These are phyloP conservation scores for Tetradesmus obliquus DNA, from an alignment of 139 green algal species.

Conservation along the genomic window DNA sequence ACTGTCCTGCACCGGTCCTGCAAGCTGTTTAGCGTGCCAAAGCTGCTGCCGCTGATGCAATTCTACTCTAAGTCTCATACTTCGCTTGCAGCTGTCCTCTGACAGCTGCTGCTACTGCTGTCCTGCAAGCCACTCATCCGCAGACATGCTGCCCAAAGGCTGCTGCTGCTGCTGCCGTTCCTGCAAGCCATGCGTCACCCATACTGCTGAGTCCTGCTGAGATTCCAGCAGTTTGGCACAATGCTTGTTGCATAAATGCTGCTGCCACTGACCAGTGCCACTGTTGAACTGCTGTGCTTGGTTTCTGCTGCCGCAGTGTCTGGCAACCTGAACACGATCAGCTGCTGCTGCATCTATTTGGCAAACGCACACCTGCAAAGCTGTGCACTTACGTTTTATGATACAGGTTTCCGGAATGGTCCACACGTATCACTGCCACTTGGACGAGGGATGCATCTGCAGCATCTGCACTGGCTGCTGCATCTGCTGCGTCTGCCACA, in stretches of 20 bases:
- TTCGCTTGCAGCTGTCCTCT: background rate
- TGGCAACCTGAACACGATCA: background rate
- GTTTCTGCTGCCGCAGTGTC: too few species aligned
- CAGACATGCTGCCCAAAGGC: too few species aligned
- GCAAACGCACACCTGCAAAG: background rate
- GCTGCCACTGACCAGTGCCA: too few species aligned
- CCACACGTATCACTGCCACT: conserved; percentile 17
- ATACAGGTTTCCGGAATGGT: conserved; percentile 22
- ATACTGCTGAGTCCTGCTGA: background rate
- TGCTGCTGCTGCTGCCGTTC: background rate
- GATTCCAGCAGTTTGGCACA: background rate
- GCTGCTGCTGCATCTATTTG: background rate
- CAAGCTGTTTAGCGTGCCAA: background rate
- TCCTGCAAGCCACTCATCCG: background rate
- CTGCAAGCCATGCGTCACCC: background rate
- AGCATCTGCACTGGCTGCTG: background rate
- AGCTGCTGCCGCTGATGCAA: background rate
- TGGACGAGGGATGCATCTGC: background rate
- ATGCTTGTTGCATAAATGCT: too few species aligned
- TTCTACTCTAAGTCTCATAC: background rate
- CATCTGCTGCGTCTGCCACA: background rate
- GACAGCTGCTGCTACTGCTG: background rate
- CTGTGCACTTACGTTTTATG: background rate
- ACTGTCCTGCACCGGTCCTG: background rate
- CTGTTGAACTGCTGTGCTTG: too few species aligned